A percentile compares a stretch with the other conserved stretches of the same genome.
Conservation (phyloP, 371 early-diverging fungal genomes). For the Gilbertella persicaria region DNA sequence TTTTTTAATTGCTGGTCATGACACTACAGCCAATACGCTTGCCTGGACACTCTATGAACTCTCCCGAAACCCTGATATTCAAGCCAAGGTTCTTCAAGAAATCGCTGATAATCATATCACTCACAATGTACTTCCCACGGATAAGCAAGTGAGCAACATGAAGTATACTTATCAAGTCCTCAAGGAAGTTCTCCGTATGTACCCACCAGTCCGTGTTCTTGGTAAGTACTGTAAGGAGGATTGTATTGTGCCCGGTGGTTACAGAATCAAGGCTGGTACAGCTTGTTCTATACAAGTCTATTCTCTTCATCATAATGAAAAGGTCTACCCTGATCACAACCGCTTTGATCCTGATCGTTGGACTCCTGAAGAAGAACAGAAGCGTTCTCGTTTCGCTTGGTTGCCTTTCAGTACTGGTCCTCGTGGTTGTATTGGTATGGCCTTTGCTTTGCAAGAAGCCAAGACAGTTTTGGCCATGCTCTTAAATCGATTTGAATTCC, state of each 20-base stretch:
- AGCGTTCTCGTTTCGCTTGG: slow-evolving; percentile 56
- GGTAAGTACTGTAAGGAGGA: slow-evolving; percentile 55
- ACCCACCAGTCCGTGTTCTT: slow-evolving; percentile 51
- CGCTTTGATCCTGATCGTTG: slow-evolving; percentile 60
- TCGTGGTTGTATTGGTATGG: slow-evolving; percentile 51
- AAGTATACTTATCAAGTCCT: slow-evolving; percentile 48
- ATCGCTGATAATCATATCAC: slow-evolving; percentile 49
- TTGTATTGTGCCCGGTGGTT: slow-evolving; percentile 51
- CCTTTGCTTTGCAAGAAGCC: slow-evolving; percentile 62
- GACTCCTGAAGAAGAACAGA: slow-evolving; percentile 54
- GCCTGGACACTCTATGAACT: slow-evolving; percentile 54
- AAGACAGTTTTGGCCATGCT: slow-evolving; percentile 57
- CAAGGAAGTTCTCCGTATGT: slow-evolving; percentile 57
- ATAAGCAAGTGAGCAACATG: slow-evolving; percentile 45
- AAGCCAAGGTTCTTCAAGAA: slow-evolving; percentile 51
- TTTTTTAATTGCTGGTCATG: slow-evolving; percentile 60
- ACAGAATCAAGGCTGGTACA: slow-evolving; percentile 27
- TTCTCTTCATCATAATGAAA: slow-evolving; percentile 47
- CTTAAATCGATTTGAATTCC: slow-evolving; percentile 42
- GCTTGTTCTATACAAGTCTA: slow-evolving; percentile 27
- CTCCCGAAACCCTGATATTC: slow-evolving; percentile 43
- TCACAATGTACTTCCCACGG: slow-evolving; percentile 36
- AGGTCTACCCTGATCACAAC: slow-evolving; percentile 49
- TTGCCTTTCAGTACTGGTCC: slow-evolving; percentile 57
- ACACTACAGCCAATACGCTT: slow-evolving; percentile 53